Evolutionary conservation across 1,284 basidiomycete genomes (phyloP).

Genomic region (Ceratobasidium sp.): DNA sequence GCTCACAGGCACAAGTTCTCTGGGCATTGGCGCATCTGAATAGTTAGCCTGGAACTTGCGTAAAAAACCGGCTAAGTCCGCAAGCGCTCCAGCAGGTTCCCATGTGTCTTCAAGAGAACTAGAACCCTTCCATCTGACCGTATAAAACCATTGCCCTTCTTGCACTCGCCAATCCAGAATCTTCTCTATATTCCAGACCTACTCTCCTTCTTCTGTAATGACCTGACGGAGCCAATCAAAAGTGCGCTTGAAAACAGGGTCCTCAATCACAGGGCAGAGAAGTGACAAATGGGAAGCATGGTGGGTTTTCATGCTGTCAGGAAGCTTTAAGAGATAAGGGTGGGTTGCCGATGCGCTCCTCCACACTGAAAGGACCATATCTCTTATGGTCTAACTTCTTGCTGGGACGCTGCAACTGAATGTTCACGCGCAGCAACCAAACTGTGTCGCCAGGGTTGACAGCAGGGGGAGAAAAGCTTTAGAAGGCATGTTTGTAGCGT

Average conservation of each 20-base stretch:
- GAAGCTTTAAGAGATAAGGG: slow-evolving; percentile 28
- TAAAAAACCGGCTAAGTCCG: neutral
- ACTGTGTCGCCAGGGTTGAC: neutral
- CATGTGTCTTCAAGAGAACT: slow-evolving; percentile 1
- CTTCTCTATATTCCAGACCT: neutral
- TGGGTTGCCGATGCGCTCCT: slow-evolving; percentile 11
- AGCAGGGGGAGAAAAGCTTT: neutral
- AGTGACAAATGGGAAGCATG: neutral
- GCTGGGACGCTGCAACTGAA: neutral
- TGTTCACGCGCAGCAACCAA: neutral
- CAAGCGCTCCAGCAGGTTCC: neutral
- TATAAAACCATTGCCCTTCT: neutral
- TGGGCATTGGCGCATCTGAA: neutral
- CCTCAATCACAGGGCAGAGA: neutral
- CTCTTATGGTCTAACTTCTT: slow-evolving; percentile 31
- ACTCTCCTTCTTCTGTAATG: neutral
- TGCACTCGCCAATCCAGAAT: neutral
- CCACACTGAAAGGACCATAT: slow-evolving; percentile 19
- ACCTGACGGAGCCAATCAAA: neutral
- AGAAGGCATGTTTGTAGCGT: neutral
- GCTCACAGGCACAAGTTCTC: neutral
- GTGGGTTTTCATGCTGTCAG: slow-evolving; percentile 3
- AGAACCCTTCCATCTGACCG: slow-evolving; percentile 19
- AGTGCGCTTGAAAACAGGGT: neutral
- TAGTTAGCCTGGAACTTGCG: neutral